Evolutionary conservation across 2,329 filamentous ascomycete genomes (phyloP).

Genomic region (Xylariaceae sp.): DNA sequence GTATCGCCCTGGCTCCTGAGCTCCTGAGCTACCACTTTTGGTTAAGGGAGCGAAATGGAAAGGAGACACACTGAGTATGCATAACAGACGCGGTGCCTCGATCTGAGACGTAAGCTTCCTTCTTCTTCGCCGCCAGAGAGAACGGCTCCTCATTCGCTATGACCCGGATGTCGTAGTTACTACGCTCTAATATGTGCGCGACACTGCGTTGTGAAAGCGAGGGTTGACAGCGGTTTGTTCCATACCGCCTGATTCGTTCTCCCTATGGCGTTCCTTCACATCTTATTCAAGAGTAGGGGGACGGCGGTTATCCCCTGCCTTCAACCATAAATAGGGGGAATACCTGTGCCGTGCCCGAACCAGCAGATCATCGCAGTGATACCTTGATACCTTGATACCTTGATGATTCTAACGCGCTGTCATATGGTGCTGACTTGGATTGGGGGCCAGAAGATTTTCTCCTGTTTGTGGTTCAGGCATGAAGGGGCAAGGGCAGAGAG

Average conservation of each 20-base stretch:
- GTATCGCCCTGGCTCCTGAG: not conserved
- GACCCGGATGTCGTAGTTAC: not conserved
- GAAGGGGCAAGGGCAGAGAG: not conserved
- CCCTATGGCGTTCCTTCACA: not conserved
- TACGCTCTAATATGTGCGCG: not conserved
- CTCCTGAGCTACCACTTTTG: not conserved
- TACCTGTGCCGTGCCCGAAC: not conserved
- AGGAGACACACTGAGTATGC: not conserved
- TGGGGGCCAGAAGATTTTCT: not conserved
- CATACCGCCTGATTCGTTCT: not conserved
- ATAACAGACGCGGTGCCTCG: not conserved
- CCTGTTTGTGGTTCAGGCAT: not conserved
- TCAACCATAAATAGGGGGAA: not conserved
- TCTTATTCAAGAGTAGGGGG: not conserved
- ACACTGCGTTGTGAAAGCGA: not conserved
- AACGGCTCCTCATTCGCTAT: not conserved
- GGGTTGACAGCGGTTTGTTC: not conserved
- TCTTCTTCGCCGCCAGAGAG: not conserved
- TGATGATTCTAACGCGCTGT: not conserved
- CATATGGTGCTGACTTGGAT: conserved; percentile 4
- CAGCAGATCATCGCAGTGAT: not conserved
- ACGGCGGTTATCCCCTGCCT: not conserved
- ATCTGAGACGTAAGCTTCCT: conserved; percentile 12
- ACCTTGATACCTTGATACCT: conserved; percentile 10
- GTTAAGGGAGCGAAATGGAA: not conserved